phyloP scores from a whole-genome alignment of 768 basidiomycete genomes.

The Kwoniella sp. region DNA sequence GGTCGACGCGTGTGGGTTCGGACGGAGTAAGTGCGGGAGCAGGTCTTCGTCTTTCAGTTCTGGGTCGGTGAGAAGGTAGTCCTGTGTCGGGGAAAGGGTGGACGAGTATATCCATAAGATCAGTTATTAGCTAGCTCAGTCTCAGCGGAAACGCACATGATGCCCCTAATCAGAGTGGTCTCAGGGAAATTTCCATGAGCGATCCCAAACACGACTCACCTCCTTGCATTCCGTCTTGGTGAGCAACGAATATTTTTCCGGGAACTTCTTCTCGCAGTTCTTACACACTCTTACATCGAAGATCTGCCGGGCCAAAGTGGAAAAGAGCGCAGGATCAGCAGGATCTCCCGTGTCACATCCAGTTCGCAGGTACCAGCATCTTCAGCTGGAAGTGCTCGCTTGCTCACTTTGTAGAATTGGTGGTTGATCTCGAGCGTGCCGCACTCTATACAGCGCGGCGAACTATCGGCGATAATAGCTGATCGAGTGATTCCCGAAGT shows the following conservation, averaged over 20 bases:
- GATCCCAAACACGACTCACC: conserved; percentile 59
- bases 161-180: background rate
- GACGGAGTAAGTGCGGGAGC: conserved; percentile 88
- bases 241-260: conserved; percentile 89
- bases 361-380: too few relatives aligned
- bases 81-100: conserved; percentile 59
- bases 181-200: background rate
- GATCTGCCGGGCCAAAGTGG: conserved; percentile 59
- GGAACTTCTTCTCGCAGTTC: conserved; percentile 81
- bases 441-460: conserved; percentile 83
- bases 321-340: too few relatives aligned
- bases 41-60: conserved; percentile 89
- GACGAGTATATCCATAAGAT: background rate
- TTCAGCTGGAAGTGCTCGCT: background rate
- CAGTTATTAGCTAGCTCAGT: background rate
- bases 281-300: conserved; percentile 87
- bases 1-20: conserved; percentile 91
- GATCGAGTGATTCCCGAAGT: background rate
- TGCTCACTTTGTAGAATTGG: conserved; percentile 64
- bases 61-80: conserved; percentile 92
- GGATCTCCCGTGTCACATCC: too few relatives aligned
- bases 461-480: conserved; percentile 79
- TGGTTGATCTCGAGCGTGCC: conserved; percentile 85
- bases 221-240: conserved; percentile 99
- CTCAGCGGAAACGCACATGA: too few relatives aligned